Conservation (phyloP, 2,329 filamentous ascomycete genomes). For the Microcyclosporella mali region DNA sequence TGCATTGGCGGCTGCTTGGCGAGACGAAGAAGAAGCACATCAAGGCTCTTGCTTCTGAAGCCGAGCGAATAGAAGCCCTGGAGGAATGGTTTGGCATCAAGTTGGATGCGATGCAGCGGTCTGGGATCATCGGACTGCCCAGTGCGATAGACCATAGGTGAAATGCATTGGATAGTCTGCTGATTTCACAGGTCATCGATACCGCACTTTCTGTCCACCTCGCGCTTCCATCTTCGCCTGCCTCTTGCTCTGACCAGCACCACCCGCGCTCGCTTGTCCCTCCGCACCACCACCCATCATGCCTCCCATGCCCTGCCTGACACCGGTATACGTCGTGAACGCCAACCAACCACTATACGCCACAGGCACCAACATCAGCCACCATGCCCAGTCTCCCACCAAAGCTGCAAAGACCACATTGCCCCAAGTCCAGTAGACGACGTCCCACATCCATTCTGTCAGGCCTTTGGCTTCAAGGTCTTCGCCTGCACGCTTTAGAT, state of each 20-base stretch:
- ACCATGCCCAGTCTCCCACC: conserved; percentile 75
- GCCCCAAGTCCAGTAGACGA: conserved; percentile 89
- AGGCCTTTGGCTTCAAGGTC: conserved; percentile 81
- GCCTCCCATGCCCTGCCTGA: conserved; percentile 37
- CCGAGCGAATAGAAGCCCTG: conserved; percentile 38
- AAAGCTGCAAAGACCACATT: conserved; percentile 65
- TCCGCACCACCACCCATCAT: conserved; percentile 35
- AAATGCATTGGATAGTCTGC: neutral
- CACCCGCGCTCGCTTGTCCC: conserved; percentile 18
- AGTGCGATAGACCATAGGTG: conserved; percentile 4
- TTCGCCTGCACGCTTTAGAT: conserved; percentile 73
- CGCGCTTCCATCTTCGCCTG: conserved; percentile 49
- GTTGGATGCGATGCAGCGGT: conserved; percentile 34
- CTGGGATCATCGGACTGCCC: conserved; percentile 31
- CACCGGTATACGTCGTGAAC: conserved; percentile 42
- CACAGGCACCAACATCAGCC: conserved; percentile 46
- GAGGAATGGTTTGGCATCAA: conserved; percentile 41
- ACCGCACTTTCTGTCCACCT: conserved; percentile 44
- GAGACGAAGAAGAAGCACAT: conserved; percentile 33
- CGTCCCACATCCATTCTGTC: conserved; percentile 98
- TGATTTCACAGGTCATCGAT: conserved; percentile 33
- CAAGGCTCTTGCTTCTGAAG: conserved; percentile 36
- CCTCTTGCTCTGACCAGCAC: conserved; percentile 40
- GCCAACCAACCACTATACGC: conserved; percentile 40
- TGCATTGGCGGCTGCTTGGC: conserved; percentile 42